phyloP scores from a whole-genome alignment of 1,284 basidiomycete genomes.

The Fomitopsis pinicola region DNA sequence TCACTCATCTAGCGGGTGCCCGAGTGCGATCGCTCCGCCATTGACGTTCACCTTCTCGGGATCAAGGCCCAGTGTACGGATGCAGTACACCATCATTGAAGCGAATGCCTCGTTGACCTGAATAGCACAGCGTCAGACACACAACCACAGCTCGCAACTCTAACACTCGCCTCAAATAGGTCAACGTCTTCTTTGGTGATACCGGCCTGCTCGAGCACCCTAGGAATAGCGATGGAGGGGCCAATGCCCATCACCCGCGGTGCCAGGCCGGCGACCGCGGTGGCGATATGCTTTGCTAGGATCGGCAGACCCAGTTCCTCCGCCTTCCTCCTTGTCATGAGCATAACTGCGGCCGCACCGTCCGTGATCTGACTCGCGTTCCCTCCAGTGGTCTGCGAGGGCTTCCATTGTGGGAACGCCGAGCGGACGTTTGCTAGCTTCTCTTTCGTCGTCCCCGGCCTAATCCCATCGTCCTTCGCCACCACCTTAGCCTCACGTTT shows the following conservation, averaged over 20 bases:
- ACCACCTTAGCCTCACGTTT: constrained; percentile 55
- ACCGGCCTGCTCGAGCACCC: constrained; percentile 60
- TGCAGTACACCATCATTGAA: constrained; percentile 81
- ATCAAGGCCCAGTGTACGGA: constrained; percentile 71
- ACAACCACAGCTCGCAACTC: neutral
- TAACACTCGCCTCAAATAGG: constrained; percentile 62
- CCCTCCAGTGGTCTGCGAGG: constrained; percentile 77
- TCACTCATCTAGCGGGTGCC: constrained; percentile 80
- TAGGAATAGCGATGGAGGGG: constrained; percentile 69
- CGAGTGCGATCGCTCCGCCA: constrained; percentile 87
- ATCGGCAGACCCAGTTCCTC: constrained; percentile 73
- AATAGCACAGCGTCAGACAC: neutral
- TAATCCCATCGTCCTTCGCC: constrained; percentile 79
- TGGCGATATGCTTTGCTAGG: constrained; percentile 77
- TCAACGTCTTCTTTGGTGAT: constrained; percentile 73
- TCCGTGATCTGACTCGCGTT: constrained; percentile 89
- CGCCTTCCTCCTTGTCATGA: constrained; percentile 86
- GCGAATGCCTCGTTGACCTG: constrained; percentile 93
- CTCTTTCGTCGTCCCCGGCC: constrained; percentile 74
- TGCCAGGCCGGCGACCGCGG: constrained; percentile 67
- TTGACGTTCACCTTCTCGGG: constrained; percentile 81
- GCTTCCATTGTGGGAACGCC: constrained; percentile 89
- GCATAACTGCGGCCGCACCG: constrained; percentile 79
- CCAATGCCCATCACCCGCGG: constrained; percentile 87
- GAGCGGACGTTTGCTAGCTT: constrained; percentile 62